Percentiles rank a stretch among this genome's conserved stretches.
Evolutionary conservation across 805 yeast genomes (phyloP).

Genomic region (Ogataea pini): DNA sequence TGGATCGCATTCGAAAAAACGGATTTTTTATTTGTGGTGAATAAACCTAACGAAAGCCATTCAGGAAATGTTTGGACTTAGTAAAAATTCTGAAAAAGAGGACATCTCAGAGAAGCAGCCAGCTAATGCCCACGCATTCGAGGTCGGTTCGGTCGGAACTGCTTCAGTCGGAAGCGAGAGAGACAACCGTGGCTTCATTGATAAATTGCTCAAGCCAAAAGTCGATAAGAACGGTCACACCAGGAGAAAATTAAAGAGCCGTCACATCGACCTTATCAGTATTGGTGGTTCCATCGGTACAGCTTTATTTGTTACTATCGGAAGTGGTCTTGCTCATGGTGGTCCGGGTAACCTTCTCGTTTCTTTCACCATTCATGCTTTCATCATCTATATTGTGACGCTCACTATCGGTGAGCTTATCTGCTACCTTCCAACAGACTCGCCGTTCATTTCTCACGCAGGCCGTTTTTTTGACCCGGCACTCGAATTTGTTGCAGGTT

Average conservation of each 20-base stretch:
- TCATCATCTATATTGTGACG: constrained; percentile 64
- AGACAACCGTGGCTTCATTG: not conserved
- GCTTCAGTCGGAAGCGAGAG: not conserved
- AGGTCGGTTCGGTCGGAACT: constrained; percentile 8
- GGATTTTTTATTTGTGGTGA: not conserved
- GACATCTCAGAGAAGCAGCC: constrained; percentile 1
- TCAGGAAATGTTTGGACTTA: not conserved
- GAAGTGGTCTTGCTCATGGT: constrained; percentile 59
- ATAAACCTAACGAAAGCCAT: not conserved
- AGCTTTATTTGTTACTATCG: constrained; percentile 74
- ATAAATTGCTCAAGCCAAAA: not conserved
- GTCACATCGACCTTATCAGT: constrained; percentile 79
- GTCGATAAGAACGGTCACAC: constrained; percentile 19
- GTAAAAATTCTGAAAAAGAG: not conserved
- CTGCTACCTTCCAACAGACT: constrained; percentile 69
- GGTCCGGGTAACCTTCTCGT: constrained; percentile 72
- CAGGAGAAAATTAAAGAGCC: constrained; percentile 17
- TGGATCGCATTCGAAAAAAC: not conserved
- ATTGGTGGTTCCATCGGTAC: constrained; percentile 85
- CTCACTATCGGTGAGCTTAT: constrained; percentile 78
- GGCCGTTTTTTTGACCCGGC: constrained; percentile 78
- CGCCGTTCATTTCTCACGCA: constrained; percentile 75
- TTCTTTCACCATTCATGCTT: constrained; percentile 66
- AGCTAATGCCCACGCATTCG: constrained; percentile 7
- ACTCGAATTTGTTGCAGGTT: constrained; percentile 71